These are phyloP conservation scores for Aspergillus asperescens DNA, from an alignment of 495 filamentous ascomycete genomes.

Conservation along the genomic window DNA sequence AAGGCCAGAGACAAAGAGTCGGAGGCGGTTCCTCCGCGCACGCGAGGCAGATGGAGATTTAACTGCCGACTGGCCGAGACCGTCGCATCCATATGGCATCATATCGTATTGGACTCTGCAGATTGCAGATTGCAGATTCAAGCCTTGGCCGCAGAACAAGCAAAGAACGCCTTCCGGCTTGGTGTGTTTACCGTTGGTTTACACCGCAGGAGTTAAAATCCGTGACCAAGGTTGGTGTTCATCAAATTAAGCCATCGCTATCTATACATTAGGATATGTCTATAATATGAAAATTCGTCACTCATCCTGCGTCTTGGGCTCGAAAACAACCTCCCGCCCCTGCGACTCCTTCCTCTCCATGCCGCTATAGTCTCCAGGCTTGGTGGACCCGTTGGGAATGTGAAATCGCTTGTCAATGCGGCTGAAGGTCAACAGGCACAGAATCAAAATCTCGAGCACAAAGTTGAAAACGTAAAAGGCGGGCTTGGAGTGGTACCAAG, in stretches of 20 bases:
- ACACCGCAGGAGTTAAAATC: too few species aligned
- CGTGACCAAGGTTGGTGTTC: too few species aligned
- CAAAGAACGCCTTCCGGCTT: too few species aligned
- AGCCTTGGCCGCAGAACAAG: too few species aligned
- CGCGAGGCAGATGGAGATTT: neutral
- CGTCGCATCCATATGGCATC: too few species aligned
- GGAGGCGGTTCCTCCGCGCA: too few species aligned
- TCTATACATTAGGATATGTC: neutral
- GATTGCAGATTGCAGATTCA: too few species aligned
- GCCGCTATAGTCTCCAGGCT: constrained; percentile 16
- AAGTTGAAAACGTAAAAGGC: constrained; percentile 82
- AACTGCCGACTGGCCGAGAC: neutral
- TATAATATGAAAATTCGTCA: too few species aligned
- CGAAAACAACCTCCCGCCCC: neutral
- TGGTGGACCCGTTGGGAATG: constrained; percentile 43
- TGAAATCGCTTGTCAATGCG: constrained; percentile 71
- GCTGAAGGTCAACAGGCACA: constrained; percentile 55
- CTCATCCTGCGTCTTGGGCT: neutral
- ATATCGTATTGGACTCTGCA: too few species aligned
- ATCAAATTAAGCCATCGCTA: neutral
- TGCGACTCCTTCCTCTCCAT: neutral
- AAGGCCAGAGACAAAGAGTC: too few species aligned
- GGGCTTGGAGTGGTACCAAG: constrained; percentile 62
- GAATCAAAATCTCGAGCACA: constrained; percentile 62
- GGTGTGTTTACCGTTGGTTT: too few species aligned